A percentile compares a stretch with the other conserved stretches of the same genome.
Evolutionary conservation across 495 filamentous ascomycete species (phyloP).

Genomic region (Hypomontagnella submonticulosa): DNA sequence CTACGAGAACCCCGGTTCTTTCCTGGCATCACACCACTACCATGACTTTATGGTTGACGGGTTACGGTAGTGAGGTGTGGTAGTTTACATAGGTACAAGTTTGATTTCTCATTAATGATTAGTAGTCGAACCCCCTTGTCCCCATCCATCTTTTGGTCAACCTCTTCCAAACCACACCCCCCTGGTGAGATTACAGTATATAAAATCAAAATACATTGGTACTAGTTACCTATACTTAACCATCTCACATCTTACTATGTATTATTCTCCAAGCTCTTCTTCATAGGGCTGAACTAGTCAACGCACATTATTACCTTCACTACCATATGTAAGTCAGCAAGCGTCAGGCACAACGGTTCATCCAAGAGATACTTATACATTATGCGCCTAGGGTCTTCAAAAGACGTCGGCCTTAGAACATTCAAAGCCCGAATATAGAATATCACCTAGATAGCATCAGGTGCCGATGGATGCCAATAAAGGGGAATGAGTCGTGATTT

Average conservation of each 20-base stretch:
- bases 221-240: not conserved
- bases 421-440: constrained; percentile 41
- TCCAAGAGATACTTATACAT: constrained; percentile 10
- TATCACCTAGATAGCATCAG: constrained; percentile 15
- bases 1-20: constrained; percentile 20
- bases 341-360: constrained; percentile 33
- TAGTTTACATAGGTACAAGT: constrained; percentile 28
- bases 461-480: constrained; percentile 1
- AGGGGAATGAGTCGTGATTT: constrained; percentile 4
- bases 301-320: constrained; percentile 42
- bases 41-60: constrained; percentile 12
- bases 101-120: not conserved
- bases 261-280: constrained; percentile 2
- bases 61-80: constrained; percentile 23
- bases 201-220: not conserved
- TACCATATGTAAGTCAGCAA: constrained; percentile 26
- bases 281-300: constrained; percentile 46
- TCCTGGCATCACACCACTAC: constrained; percentile 32
- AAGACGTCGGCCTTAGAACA: constrained; percentile 28
- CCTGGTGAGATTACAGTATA: too few relatives aligned
- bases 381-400: constrained; percentile 25
- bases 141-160: too few relatives aligned
- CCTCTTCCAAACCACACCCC: too few relatives aligned
- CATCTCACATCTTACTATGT: not conserved
- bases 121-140: too few relatives aligned